Evolutionary conservation across 192 early-diverging fungal species (phyloP).

Genomic region (Coemansia sp.): DNA sequence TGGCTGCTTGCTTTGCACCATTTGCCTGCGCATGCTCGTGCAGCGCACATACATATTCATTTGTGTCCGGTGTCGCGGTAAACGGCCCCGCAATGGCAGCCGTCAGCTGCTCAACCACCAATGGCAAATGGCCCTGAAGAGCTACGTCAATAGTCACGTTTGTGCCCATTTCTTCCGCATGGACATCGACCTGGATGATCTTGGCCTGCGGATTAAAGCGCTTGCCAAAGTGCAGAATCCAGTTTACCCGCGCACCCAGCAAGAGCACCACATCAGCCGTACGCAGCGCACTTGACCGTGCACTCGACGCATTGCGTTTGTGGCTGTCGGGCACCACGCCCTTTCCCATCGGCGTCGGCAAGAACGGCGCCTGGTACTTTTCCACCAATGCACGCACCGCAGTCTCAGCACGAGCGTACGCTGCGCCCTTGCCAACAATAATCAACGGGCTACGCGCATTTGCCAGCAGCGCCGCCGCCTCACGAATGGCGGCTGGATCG

Average conservation of each 20-base stretch:
- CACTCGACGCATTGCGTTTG: conserved; percentile 61
- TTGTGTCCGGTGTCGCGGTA: conserved; percentile 11
- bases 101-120: conserved; percentile 58
- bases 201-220: conserved; percentile 58
- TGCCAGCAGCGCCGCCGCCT: conserved; percentile 50
- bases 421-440: conserved; percentile 74
- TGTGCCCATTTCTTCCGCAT: conserved; percentile 64
- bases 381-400: conserved; percentile 60
- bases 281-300: conserved; percentile 63
- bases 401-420: conserved; percentile 65
- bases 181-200: conserved; percentile 72
- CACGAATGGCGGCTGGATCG: conserved; percentile 45
- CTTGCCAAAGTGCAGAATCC: conserved; percentile 73
- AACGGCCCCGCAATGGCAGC: conserved; percentile 26
- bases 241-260: conserved; percentile 69
- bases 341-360: conserved; percentile 75
- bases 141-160: conserved; percentile 55
- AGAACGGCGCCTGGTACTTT: conserved; percentile 61
- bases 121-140: conserved; percentile 62
- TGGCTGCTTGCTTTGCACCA: conserved; percentile 36
- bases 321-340: conserved; percentile 68
- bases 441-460: conserved; percentile 61
- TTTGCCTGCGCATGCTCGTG: conserved; percentile 50
- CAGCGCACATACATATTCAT: conserved; percentile 27
- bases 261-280: conserved; percentile 68